phyloP scores from a whole-genome alignment of 108 stramenopile genomes.

The Epipyxis sp. region DNA sequence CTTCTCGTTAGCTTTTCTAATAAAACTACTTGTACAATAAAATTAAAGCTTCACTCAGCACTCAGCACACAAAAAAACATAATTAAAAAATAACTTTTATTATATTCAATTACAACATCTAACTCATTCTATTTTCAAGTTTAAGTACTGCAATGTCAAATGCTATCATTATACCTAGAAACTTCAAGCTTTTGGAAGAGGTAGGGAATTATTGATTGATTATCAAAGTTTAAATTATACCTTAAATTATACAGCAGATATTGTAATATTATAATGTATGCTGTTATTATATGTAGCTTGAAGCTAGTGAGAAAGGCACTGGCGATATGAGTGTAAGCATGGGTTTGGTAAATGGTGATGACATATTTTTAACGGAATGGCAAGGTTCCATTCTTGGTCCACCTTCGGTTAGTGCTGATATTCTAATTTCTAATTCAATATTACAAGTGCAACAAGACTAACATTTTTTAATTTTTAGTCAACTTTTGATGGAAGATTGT shows the following conservation, averaged over 20 bases:
- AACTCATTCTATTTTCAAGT: too few species aligned
- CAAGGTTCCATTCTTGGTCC: conserved; percentile 91
- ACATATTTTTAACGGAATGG: conserved; percentile 92
- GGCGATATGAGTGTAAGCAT: conserved; percentile 87
- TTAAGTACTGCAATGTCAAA: not conserved
- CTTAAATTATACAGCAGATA: too few species aligned
- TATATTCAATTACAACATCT: too few species aligned
- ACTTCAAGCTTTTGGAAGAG: conserved; percentile 98
- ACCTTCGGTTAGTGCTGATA: conserved; percentile 68
- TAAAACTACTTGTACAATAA: too few species aligned
- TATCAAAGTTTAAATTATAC: too few species aligned
- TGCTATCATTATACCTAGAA: conserved; percentile 81
- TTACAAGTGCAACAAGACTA: not conserved
- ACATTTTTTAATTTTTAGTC: conserved; percentile 59
- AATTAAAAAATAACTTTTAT: too few species aligned
- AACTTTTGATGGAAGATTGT: conserved; percentile 83
- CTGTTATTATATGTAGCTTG: conserved; percentile 54
- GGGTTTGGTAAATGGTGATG: conserved; percentile 83
- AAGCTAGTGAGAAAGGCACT: conserved; percentile 81
- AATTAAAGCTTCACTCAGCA: too few species aligned
- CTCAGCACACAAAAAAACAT: too few species aligned
- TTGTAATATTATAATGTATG: not conserved
- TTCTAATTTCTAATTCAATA: not conserved
- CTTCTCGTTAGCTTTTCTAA: too few species aligned
- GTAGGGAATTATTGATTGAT: too few species aligned